These are phyloP conservation scores for Lachancea thermotolerans DNA, from an alignment of 805 yeast genomes.

Conservation along the genomic window DNA sequence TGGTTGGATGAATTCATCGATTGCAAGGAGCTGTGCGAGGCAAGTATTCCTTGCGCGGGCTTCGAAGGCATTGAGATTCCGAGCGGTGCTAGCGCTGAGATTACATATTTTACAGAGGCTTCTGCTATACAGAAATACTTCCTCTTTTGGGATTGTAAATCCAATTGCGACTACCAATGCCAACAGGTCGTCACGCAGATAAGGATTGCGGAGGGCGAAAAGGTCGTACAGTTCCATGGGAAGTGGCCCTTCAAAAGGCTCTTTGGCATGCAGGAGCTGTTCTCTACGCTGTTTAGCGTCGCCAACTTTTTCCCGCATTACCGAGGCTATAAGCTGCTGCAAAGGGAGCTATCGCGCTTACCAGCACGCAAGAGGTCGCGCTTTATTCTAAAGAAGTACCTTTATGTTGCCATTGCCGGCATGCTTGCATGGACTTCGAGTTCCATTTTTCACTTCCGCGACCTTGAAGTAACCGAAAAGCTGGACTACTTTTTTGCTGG, in stretches of 20 bases:
- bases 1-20: constrained; percentile 48
- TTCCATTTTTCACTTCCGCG: constrained; percentile 82
- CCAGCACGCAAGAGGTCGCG: constrained; percentile 5
- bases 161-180: constrained; percentile 90
- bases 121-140: constrained; percentile 35
- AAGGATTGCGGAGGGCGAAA: constrained; percentile 42
- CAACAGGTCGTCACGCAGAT: constrained; percentile 65
- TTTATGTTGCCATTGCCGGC: constrained; percentile 49
- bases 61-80: constrained; percentile 19
- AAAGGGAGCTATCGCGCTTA: constrained; percentile 9
- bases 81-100: constrained; percentile 22
- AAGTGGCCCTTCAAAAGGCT: constrained; percentile 91
- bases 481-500: constrained; percentile 93
- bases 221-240: constrained; percentile 83
- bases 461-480: constrained; percentile 69
- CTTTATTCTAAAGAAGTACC: constrained; percentile 21
- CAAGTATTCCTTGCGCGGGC: constrained; percentile 17
- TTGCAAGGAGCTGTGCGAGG: constrained; percentile 48
- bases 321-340: constrained; percentile 36
- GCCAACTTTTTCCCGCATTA: constrained; percentile 63
- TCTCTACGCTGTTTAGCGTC: constrained; percentile 72
- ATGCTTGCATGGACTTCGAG: constrained; percentile 87
- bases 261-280: constrained; percentile 78
- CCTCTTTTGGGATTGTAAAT: constrained; percentile 66
- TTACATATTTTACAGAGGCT: constrained; percentile 17